Base-by-base conservation (phyloP, 495 filamentous ascomycete species). In the Hypoxylon fragiforme region DNA sequence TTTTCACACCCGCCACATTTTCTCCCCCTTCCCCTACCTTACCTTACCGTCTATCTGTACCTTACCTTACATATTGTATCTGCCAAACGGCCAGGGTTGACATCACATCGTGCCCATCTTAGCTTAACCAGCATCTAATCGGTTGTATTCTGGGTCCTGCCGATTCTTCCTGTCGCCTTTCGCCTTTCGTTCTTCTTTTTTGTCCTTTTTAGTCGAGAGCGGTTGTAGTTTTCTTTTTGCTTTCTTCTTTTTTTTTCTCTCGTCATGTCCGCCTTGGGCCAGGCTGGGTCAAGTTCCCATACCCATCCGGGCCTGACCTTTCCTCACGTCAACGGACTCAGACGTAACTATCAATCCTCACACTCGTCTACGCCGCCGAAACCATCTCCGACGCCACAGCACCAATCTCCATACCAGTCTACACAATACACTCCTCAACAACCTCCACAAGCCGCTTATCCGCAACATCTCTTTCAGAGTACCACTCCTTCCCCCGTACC, bases 401-500 rank as follows among this genome's bases (percentile, higher is more conserved):
- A 72, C 51, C 67, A 70, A 54, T 71, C 72, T 7, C 70, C 75
- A n/a, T 76, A 74, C 48, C 69, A 72, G 45, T 40, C 70, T 3
- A 67, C 72, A 44, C 57, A 70, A 47, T 74, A 73, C 60, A 36
- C 68, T 48, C 65, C 71, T 36, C 68, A 69, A 54, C 67, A 68
- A 34, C 68, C 61, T 14, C 56, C 60, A 9, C 60, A 58, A 46
- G 51, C 54, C 46, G 50, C 62, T 15, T 68, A 66, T 36, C 46
- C 65, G 22, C 68, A 68, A 41, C 67, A 72, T 45, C 67, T 73
- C 35, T 72, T 72, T 61, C 55, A 60, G 60, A 64, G 49, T 16
- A 57, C 69, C 26, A 62, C 68, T 9, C 60, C 69, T 12, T 65
- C 71, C 22, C 72, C 70, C 37, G 65, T 73, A 39, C 54, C 67